Percentiles rank a stretch among this genome's conserved stretches.
Evolutionary conservation across 2,329 filamentous ascomycete species (phyloP).

Genomic region (Ilyonectria destructans): DNA sequence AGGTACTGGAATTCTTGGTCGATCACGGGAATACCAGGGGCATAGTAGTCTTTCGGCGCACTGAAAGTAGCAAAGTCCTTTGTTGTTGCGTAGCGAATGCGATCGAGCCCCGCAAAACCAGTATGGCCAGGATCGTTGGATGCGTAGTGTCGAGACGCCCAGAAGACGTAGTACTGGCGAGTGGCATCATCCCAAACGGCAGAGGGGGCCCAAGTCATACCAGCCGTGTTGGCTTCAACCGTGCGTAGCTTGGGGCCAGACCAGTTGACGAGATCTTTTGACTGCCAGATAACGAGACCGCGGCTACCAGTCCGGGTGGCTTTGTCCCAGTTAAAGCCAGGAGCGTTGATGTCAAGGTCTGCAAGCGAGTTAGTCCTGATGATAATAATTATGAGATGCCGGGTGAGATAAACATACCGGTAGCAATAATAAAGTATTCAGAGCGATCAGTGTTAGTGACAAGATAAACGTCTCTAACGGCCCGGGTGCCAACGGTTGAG

Average conservation of each 20-base stretch:
- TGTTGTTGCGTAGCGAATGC: slow-evolving; percentile 67
- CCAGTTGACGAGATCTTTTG: slow-evolving; percentile 54
- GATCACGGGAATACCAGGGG: slow-evolving; percentile 61
- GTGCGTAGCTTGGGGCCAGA: slow-evolving; percentile 45
- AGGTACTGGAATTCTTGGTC: slow-evolving; percentile 65
- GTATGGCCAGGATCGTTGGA: slow-evolving; percentile 61
- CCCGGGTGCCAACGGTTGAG: slow-evolving; percentile 54
- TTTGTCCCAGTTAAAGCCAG: slow-evolving; percentile 54
- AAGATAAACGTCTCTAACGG: slow-evolving; percentile 55
- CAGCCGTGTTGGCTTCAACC: slow-evolving; percentile 52
- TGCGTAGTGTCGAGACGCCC: slow-evolving; percentile 63
- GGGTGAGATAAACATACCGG: slow-evolving; percentile 44
- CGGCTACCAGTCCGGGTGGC: slow-evolving; percentile 54
- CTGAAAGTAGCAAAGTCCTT: slow-evolving; percentile 66
- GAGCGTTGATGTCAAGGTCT: slow-evolving; percentile 55
- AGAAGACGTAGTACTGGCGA: slow-evolving; percentile 63
- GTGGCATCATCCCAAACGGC: slow-evolving; percentile 54
- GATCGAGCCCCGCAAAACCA: slow-evolving; percentile 57
- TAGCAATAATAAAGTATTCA: slow-evolving; percentile 55
- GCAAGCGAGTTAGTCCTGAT: slow-evolving; percentile 1
- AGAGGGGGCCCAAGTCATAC: slow-evolving; percentile 57
- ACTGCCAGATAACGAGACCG: slow-evolving; percentile 56
- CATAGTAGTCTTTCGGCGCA: slow-evolving; percentile 61
- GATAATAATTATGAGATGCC: neutral
- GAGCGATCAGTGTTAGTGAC: slow-evolving; percentile 53